Conservation (phyloP, 441 rosid species). For the Corymbia citriodora region DNA sequence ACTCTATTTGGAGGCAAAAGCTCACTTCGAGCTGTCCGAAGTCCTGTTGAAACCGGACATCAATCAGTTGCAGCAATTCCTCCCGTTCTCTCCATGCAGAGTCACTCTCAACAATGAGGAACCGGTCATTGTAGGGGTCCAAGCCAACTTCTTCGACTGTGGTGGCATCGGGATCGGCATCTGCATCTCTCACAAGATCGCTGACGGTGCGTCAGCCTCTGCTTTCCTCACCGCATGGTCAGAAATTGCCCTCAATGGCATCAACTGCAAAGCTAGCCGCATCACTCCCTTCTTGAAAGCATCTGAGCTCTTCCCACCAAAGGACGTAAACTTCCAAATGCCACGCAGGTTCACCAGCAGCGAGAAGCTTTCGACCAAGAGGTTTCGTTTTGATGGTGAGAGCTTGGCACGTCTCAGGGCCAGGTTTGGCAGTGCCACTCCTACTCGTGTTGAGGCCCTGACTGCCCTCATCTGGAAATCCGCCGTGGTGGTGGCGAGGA, state of each 20-base stretch:
- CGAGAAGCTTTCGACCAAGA: neutral
- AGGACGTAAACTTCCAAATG: neutral
- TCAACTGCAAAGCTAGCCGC: neutral
- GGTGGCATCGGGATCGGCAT: conserved; percentile 12
- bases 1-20: neutral
- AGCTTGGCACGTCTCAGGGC: neutral
- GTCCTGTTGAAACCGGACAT: neutral
- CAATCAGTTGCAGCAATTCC: conserved; percentile 1
- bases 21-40: neutral
- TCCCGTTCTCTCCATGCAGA: conserved; percentile 8
- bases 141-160: neutral
- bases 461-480: neutral
- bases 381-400: neutral
- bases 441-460: neutral
- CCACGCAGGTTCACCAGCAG: neutral
- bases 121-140: neutral
- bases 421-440: neutral
- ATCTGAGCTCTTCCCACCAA: neutral
- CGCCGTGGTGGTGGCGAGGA: neutral
- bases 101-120: neutral
- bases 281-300: neutral
- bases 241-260: neutral
- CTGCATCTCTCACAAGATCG: conserved; percentile 10
- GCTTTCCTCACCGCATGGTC: conserved; percentile 11
- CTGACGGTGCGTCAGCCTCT: conserved; percentile 2